Evolutionary conservation across 2,329 filamentous ascomycete species (phyloP).

Genomic region (Blastomyces silverae): DNA sequence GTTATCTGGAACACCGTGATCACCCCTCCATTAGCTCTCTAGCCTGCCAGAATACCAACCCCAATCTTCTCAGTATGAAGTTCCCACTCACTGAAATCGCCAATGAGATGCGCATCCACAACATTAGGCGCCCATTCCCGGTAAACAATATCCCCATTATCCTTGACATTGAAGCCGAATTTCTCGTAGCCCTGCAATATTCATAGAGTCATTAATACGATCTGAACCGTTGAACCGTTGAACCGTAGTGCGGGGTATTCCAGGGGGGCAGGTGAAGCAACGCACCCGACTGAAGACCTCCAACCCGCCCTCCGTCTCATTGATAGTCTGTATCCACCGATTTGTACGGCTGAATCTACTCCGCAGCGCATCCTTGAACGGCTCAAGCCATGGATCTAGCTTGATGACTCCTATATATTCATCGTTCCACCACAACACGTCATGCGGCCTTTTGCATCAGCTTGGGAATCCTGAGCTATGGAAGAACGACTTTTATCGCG

Average conservation of each 20-base stretch:
- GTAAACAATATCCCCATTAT: slow-evolving; percentile 80
- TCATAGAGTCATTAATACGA: slow-evolving; percentile 1
- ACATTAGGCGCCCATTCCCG: slow-evolving; percentile 96
- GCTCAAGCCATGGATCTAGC: slow-evolving; percentile 82
- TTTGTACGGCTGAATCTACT: slow-evolving; percentile 72
- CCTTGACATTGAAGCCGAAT: slow-evolving; percentile 75
- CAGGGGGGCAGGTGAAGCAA: not conserved
- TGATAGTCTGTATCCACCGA: slow-evolving; percentile 77
- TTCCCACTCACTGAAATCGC: slow-evolving; percentile 73
- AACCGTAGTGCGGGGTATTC: slow-evolving; percentile 1
- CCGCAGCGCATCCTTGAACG: slow-evolving; percentile 71
- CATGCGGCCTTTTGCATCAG: not conserved
- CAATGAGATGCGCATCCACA: slow-evolving; percentile 73
- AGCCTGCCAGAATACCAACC: not conserved
- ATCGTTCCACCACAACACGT: not conserved
- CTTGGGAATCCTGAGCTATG: not conserved
- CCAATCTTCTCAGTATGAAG: not conserved
- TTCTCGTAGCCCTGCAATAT: slow-evolving; percentile 66
- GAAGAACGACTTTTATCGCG: not conserved
- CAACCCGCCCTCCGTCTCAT: slow-evolving; percentile 77
- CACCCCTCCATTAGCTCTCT: not conserved
- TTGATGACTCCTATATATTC: slow-evolving; percentile 60
- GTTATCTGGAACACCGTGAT: slow-evolving; percentile 51
- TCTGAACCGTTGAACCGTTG: slow-evolving; percentile 11
- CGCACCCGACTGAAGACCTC: slow-evolving; percentile 81